Percentiles rank a stretch among this genome's conserved stretches.
phyloP scores from a whole-genome alignment of 352 stramenopile genomes.

The Blastocystis sp. region DNA sequence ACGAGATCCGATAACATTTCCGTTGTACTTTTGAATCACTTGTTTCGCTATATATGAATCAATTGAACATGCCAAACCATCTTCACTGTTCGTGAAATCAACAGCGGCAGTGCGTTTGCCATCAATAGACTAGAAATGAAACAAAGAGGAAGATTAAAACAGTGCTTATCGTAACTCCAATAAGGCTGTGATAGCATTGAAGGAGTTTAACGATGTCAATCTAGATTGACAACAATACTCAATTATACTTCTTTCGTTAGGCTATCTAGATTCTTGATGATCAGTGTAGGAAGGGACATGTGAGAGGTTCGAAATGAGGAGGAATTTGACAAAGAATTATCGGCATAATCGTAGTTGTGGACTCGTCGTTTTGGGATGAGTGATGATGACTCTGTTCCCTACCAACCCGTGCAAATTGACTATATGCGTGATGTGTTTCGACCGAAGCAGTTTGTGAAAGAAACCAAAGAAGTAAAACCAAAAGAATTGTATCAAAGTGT shows the following conservation, averaged over 20 bases:
- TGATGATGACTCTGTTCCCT: neutral
- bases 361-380: neutral
- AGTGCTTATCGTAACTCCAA: neutral
- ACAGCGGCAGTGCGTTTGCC: neutral
- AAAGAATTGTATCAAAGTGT: neutral
- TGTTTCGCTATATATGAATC: neutral
- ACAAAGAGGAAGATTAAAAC: too few relatives aligned
- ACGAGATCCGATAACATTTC: neutral
- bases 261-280: conserved; percentile 19
- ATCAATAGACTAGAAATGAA: too few relatives aligned
- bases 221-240: neutral
- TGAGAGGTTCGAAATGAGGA: neutral
- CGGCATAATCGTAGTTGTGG: neutral
- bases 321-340: neutral
- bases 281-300: neutral
- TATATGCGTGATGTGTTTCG: conserved; percentile 52
- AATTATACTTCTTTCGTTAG: neutral
- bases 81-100: neutral
- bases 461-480: conserved; percentile 5
- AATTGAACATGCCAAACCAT: neutral
- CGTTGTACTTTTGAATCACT: neutral
- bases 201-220: neutral
- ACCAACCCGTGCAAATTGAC: neutral
- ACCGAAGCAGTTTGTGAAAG: conserved; percentile 11
- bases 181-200: neutral